Conservation (phyloP, 2,329 filamentous ascomycete species). For the Colletotrichum aenigma region DNA sequence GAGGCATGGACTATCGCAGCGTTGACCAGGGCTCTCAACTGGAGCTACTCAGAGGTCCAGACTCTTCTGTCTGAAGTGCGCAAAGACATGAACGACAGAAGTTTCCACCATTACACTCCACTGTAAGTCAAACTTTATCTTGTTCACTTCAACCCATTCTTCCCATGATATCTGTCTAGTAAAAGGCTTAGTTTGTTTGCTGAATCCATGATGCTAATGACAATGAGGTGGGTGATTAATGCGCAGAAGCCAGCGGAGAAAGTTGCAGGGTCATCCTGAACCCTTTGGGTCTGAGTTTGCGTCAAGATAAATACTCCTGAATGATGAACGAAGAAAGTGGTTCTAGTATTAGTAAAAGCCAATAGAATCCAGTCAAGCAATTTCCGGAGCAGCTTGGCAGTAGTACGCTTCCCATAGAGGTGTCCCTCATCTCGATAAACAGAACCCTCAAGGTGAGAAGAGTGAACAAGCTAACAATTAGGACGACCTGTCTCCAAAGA, state of each 20-base stretch:
- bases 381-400: background rate
- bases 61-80: constrained; percentile 24
- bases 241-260: background rate
- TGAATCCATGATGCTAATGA: background rate
- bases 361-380: too few species aligned
- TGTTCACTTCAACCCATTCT: background rate
- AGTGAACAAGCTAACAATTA: background rate
- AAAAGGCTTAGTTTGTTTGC: background rate
- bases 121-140: background rate
- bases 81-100: constrained; percentile 23
- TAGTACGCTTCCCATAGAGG: background rate
- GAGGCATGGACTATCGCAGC: background rate
- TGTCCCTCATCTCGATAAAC: background rate
- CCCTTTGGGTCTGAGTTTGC: background rate
- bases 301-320: background rate
- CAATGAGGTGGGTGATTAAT: background rate
- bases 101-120: constrained; percentile 25
- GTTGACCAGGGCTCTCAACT: constrained; percentile 3
- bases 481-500: background rate
- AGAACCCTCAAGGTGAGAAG: background rate
- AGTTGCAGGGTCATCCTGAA: background rate
- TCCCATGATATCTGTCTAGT: background rate
- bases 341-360: background rate
- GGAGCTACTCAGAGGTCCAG: constrained; percentile 22
- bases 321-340: background rate